These are phyloP conservation scores for Pilaira anomala DNA, from an alignment of 192 early-diverging fungal genomes.

Conservation along the genomic window DNA sequence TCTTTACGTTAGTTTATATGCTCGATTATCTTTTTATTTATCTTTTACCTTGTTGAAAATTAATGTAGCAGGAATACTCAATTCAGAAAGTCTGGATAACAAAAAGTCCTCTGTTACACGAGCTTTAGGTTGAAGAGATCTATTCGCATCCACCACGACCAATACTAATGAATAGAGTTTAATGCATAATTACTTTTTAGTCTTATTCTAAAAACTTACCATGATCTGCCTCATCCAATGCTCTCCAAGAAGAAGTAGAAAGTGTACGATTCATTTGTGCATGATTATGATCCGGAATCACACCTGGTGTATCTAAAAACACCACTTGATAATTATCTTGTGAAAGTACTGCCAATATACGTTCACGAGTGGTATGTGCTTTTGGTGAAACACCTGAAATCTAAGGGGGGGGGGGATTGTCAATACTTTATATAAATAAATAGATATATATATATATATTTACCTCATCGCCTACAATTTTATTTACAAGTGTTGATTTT, in stretches of 20 bases:
- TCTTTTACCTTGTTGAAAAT: slow-evolving; percentile 54
- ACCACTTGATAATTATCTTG: slow-evolving; percentile 59
- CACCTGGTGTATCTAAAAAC: slow-evolving; percentile 64
- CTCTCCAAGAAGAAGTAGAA: slow-evolving; percentile 56
- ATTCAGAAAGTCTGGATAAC: slow-evolving; percentile 41
- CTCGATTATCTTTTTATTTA: not conserved
- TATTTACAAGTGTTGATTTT: slow-evolving; percentile 77
- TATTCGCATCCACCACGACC: slow-evolving; percentile 51
- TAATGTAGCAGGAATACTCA: slow-evolving; percentile 45
- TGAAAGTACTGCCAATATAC: slow-evolving; percentile 56
- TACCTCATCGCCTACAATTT: slow-evolving; percentile 50
- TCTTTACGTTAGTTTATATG: not conserved
- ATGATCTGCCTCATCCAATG: slow-evolving; percentile 54
- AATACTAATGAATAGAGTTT: slow-evolving; percentile 38
- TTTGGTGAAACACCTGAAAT: slow-evolving; percentile 68
- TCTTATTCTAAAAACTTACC: slow-evolving; percentile 18
- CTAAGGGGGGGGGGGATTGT: no score
- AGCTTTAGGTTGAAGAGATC: slow-evolving; percentile 32
- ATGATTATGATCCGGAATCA: slow-evolving; percentile 44
- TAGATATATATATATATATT: no score
- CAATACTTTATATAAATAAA: no score
- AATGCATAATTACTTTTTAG: not conserved
- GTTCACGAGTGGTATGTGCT: slow-evolving; percentile 70
- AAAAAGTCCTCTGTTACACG: slow-evolving; percentile 44
- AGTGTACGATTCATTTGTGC: slow-evolving; percentile 47